Base-by-base conservation (phyloP, 768 basidiomycete species). In the Mycena filopes region DNA sequence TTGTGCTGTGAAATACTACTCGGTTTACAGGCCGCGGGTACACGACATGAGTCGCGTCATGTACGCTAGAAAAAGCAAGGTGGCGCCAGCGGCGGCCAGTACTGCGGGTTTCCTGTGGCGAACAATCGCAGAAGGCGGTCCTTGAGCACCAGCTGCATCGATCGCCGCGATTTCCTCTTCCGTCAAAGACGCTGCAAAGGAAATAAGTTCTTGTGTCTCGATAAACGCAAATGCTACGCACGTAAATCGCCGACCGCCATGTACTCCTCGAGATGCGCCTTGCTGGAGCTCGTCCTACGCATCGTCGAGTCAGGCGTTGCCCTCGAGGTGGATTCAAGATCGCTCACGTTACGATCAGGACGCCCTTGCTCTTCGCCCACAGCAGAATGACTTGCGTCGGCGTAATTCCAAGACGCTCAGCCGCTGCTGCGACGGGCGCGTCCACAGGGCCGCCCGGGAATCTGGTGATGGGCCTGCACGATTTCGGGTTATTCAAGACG, bases 361-460 rank as follows among this genome's bases (percentile, higher is more conserved):
- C 85, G 33, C 87, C 87, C 73, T 94, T 93, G 46, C 82, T 81
- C 70, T 80, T 83, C 3, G 87, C 87, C 92, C 92, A 94, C 2
- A 84, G 76, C 56, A 93, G 83, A 31, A 93, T 76, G 40, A 92
- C 87, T 70, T 94, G 92, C 0, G 84, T 85, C 0, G 89, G 82
- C 2, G 86, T 85, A 23, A 85, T 85, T 7, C 84, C 82, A 13
- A 88, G 75, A n/a, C 86, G 80, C 51, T 81, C 76, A 1, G 89
- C 90, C 11, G 86, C 85, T 26, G 80, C 80, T 15, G 80, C 72
- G 16, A 93, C 75, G 1, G 85, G 81, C 15, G 76, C 76, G 71
- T 92, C 90, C 1, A 94, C 86, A 1, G 90, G 86, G 0, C 92
- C 91, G 12, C 86, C 88, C 3, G 89, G 87, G 51, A 77, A 81